A percentile compares a stretch with the other conserved stretches of the same genome.
These are phyloP conservation scores for Fonsecaea erecta DNA, from an alignment of 2,329 filamentous ascomycete species.

Conservation along the genomic window DNA sequence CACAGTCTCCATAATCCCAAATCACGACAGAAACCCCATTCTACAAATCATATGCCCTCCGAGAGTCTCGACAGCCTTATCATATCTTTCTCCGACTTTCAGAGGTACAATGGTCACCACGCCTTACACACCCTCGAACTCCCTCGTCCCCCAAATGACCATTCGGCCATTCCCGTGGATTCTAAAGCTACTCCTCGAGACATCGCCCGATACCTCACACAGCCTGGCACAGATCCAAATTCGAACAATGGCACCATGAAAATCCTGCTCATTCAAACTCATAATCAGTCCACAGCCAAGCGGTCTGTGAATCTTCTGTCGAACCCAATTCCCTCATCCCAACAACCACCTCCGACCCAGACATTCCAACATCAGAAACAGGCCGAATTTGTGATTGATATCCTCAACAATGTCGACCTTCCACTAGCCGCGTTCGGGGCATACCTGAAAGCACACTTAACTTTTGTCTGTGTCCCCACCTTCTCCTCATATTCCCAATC, in stretches of 20 bases:
- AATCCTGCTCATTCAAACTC: slow-evolving; percentile 32
- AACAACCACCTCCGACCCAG: slow-evolving; percentile 4
- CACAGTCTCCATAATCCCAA: not conserved
- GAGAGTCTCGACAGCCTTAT: slow-evolving; percentile 31
- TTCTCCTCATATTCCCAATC: not conserved
- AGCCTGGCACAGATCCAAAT: not conserved
- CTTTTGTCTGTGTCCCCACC: slow-evolving; percentile 28
- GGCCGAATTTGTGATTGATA: slow-evolving; percentile 25
- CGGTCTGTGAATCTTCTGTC: slow-evolving; percentile 9
- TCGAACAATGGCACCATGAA: slow-evolving; percentile 23
- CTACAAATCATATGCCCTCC: slow-evolving; percentile 8
- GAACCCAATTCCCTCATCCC: slow-evolving; percentile 1
- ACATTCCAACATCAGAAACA: slow-evolving; percentile 23
- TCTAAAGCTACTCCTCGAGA: slow-evolving; percentile 2
- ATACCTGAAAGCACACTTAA: slow-evolving; percentile 31
- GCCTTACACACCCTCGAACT: slow-evolving; percentile 26
- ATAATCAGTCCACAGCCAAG: slow-evolving; percentile 29
- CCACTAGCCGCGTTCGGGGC: slow-evolving; percentile 32
- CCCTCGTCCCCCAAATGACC: slow-evolving; percentile 10
- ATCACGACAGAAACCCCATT: not conserved
- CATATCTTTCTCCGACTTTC: slow-evolving; percentile 25
- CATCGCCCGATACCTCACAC: slow-evolving; percentile 1
- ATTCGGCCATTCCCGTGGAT: slow-evolving; percentile 3
- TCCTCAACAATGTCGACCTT: slow-evolving; percentile 22
- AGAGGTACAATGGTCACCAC: slow-evolving; percentile 31